phyloP scores from a whole-genome alignment of 2,329 filamentous ascomycete species.

The Colletotrichum chrysophilum region DNA sequence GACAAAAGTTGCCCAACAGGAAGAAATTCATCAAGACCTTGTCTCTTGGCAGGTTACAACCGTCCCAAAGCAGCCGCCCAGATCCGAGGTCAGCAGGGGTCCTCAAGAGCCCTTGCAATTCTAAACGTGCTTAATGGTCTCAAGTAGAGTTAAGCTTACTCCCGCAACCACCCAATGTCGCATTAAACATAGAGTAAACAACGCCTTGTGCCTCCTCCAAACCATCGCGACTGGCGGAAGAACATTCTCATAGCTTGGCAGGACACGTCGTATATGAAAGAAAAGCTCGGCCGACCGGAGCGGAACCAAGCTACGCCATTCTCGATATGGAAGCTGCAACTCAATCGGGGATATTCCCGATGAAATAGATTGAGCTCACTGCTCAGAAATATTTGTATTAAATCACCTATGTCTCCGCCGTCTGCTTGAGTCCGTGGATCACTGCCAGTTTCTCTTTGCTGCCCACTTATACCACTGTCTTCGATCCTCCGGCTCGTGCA shows the following conservation, averaged over 20 bases:
- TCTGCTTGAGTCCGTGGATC: not conserved
- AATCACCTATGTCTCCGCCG: not conserved
- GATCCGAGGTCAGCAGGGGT: not conserved
- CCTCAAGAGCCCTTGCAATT: not conserved
- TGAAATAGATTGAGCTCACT: not conserved
- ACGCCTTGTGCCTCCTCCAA: not conserved
- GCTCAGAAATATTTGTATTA: not conserved
- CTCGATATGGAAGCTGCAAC: not conserved
- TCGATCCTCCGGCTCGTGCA: not conserved
- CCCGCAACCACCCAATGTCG: not conserved
- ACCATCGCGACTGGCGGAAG: slow-evolving; percentile 14
- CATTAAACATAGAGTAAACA: not conserved
- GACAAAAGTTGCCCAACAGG: not conserved
- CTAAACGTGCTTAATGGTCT: not conserved
- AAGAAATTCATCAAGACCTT: not conserved
- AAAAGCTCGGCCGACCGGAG: slow-evolving; percentile 15
- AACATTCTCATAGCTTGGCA: slow-evolving; percentile 3
- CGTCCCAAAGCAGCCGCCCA: not conserved
- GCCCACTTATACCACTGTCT: not conserved
- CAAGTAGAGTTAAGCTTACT: not conserved
- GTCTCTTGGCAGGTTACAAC: not conserved
- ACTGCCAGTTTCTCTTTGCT: not conserved
- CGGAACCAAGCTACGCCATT: not conserved
- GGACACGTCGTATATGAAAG: not conserved
- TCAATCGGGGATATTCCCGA: not conserved